phyloP scores from a whole-genome alignment of 768 basidiomycete species.

The Crepidotus variabilis region DNA sequence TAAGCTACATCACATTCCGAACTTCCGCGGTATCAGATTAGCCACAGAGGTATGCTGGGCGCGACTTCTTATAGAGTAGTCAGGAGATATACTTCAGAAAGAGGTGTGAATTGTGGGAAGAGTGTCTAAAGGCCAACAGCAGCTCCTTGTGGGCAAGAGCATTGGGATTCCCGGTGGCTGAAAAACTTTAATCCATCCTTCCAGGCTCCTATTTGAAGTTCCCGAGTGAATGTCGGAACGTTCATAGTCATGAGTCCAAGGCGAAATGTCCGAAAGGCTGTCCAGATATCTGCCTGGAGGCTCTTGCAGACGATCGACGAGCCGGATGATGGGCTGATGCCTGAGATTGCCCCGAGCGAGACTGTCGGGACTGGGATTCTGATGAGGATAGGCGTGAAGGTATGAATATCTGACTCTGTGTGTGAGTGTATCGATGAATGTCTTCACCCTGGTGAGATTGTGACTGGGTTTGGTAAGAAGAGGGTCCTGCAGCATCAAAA shows the following conservation, averaged over 20 bases:
- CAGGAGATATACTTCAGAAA: too few species aligned
- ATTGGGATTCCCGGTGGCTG: neutral
- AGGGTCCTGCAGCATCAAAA: too few species aligned
- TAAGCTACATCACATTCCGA: too few species aligned
- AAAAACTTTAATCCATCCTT: neutral
- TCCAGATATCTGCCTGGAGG: neutral
- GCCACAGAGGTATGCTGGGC: too few species aligned
- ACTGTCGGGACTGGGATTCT: neutral
- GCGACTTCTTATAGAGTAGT: too few species aligned
- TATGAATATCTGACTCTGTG: too few species aligned
- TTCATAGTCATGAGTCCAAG: neutral
- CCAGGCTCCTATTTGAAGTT: neutral
- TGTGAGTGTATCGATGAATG: too few species aligned
- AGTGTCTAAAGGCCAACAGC: neutral
- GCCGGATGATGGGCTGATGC: neutral
- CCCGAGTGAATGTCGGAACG: neutral
- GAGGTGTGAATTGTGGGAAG: too few species aligned
- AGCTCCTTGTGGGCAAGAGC: neutral
- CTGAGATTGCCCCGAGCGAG: neutral
- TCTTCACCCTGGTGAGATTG: too few species aligned
- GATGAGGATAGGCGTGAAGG: neutral
- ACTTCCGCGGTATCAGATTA: too few species aligned
- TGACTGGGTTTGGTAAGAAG: too few species aligned
- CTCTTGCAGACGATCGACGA: neutral
- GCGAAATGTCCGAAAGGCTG: neutral